A percentile compares a stretch with the other conserved stretches of the same genome.
phyloP scores from a whole-genome alignment of 495 filamentous ascomycete species.

The Penicillium fimorum region DNA sequence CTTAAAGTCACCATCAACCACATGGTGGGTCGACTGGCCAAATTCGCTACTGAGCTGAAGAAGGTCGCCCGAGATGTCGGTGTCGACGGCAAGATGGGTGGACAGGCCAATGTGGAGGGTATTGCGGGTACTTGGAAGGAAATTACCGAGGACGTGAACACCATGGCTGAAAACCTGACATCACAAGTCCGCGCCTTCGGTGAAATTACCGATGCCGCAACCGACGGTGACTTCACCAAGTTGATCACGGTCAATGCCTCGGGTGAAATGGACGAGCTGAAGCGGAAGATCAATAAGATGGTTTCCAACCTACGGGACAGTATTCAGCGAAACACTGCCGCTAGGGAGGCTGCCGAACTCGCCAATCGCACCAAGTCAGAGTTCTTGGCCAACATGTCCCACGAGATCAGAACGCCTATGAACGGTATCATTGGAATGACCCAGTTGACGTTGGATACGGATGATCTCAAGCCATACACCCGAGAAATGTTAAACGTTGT shows the following conservation, averaged over 20 bases:
- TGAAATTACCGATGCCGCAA: conserved; percentile 95
- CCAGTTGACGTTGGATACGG: conserved; percentile 92
- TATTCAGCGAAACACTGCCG: conserved; percentile 96
- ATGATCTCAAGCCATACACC: conserved; percentile 85
- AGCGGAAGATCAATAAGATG: conserved; percentile 99
- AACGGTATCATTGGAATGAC: conserved; percentile 89
- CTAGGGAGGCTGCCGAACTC: conserved; percentile 92
- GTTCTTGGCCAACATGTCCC: conserved; percentile 98
- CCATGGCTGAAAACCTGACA: conserved; percentile 97
- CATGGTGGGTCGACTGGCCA: conserved; percentile 95
- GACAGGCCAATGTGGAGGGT: conserved; percentile 92
- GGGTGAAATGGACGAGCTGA: conserved; percentile 98
- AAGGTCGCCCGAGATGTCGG: conserved; percentile 95
- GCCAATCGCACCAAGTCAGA: conserved; percentile 99
- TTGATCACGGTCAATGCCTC: conserved; percentile 97
- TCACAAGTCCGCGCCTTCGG: conserved; percentile 97
- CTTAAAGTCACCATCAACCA: conserved; percentile 98
- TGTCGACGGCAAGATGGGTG: conserved; percentile 98
- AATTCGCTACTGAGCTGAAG: conserved; percentile 96
- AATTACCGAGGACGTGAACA: conserved; percentile 97
- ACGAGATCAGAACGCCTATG: conserved; percentile 99
- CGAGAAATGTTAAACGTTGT: conserved; percentile 99
- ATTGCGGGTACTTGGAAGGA: conserved; percentile 97
- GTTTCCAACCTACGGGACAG: conserved; percentile 92
- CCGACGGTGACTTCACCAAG: conserved; percentile 94